Evolutionary conservation across 306 rosid genomes (phyloP).

Genomic region (Prunus campanulata): DNA sequence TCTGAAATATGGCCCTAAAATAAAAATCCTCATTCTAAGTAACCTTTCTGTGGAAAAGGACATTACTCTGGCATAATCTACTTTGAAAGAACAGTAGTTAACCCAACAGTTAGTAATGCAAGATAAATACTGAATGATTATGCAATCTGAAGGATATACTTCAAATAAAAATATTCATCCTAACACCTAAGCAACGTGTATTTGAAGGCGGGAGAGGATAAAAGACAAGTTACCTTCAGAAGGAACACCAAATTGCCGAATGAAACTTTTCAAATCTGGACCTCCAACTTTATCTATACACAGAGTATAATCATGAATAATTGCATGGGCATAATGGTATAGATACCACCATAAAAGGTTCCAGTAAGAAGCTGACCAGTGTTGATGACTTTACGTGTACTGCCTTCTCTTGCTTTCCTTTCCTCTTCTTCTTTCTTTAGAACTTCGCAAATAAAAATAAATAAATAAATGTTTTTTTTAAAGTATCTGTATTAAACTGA

Average conservation of each 20-base stretch:
- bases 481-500: slow-evolving; percentile 22
- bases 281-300: slow-evolving; percentile 54
- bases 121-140: neutral
- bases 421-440: slow-evolving; percentile 92
- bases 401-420: slow-evolving; percentile 63
- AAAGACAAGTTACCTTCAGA: slow-evolving; percentile 56
- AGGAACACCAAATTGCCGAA: slow-evolving; percentile 63
- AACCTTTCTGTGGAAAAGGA: neutral
- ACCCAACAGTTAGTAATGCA: neutral
- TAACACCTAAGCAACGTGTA: neutral
- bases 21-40: neutral
- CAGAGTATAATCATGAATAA: slow-evolving; percentile 20
- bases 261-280: slow-evolving; percentile 82
- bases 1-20: neutral
- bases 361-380: slow-evolving; percentile 47
- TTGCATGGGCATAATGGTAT: slow-evolving; percentile 5
- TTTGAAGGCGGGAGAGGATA: neutral
- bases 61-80: neutral
- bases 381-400: slow-evolving; percentile 37
- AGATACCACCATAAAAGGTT: slow-evolving; percentile 17
- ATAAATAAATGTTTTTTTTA: slow-evolving; percentile 10
- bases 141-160: neutral
- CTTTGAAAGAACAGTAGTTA: neutral
- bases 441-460: slow-evolving; percentile 38
- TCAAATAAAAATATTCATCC: neutral